A percentile compares a stretch with the other conserved stretches of the same genome.
These are phyloP conservation scores for Butyriboletus loyo DNA, from an alignment of 768 basidiomycete species.

Conservation along the genomic window DNA sequence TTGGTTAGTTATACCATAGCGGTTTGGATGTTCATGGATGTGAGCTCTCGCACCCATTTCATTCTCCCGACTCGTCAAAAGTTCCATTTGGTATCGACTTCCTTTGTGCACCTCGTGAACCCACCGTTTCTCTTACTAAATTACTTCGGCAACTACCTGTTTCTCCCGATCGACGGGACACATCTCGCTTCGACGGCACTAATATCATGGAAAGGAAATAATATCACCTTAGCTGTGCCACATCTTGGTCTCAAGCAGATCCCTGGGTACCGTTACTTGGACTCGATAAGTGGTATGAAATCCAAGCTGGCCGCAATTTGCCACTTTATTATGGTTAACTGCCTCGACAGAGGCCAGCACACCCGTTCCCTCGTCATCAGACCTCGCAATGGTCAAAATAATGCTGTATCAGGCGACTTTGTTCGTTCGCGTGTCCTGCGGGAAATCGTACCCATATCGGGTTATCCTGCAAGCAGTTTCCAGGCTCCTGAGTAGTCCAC, in stretches of 20 bases:
- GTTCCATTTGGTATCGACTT: not conserved
- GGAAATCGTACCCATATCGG: not conserved
- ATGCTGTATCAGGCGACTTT: not conserved
- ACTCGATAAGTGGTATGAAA: not conserved
- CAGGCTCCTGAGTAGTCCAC: not conserved
- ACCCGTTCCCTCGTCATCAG: not conserved
- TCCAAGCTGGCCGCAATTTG: not conserved
- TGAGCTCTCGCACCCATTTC: not conserved
- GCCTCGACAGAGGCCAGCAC: not conserved
- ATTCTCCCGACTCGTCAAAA: not conserved
- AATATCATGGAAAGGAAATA: slow-evolving; percentile 12
- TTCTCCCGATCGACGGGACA: not conserved
- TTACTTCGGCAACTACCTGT: not conserved
- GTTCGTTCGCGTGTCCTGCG: not conserved
- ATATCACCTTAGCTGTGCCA: not conserved
- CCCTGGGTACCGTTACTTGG: not conserved
- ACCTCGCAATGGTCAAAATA: not conserved
- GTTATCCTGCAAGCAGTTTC: not conserved
- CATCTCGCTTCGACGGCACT: not conserved
- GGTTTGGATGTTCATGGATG: not conserved
- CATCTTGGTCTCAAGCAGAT: not conserved
- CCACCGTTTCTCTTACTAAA: not conserved
- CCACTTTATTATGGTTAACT: not conserved
- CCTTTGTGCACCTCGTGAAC: not conserved
- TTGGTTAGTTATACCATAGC: not conserved